Percentiles rank a stretch among this genome's conserved stretches.
phyloP scores from a whole-genome alignment of 352 stramenopile species.

The Globisporangium lucens region DNA sequence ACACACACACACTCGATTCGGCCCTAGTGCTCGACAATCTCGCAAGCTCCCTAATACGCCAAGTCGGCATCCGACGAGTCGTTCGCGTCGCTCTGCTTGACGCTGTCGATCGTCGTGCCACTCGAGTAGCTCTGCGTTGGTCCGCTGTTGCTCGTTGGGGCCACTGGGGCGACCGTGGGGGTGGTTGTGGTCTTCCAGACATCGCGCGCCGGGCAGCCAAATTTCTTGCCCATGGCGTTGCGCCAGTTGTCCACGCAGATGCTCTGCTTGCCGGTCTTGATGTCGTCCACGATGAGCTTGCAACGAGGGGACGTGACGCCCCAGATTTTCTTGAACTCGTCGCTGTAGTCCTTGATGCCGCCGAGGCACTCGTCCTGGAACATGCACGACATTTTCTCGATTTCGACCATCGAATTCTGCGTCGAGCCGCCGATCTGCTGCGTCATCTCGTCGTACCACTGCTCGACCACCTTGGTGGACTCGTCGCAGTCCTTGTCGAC shows the following conservation, averaged over 20 bases:
- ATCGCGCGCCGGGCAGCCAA: neutral
- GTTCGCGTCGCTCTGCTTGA: neutral
- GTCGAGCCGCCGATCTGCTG: constrained; percentile 29
- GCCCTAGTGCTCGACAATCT: too few relatives aligned
- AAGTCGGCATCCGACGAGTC: neutral
- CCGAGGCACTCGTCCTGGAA: constrained; percentile 51
- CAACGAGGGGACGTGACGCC: constrained; percentile 10
- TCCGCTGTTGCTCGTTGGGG: neutral
- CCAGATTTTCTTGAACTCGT: constrained; percentile 45
- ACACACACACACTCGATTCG: too few relatives aligned
- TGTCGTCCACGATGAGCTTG: neutral
- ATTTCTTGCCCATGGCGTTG: neutral
- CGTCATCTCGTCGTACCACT: constrained; percentile 40
- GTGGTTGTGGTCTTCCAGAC: neutral
- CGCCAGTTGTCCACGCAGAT: neutral
- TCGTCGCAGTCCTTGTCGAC: constrained; percentile 18
- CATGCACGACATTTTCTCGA: constrained; percentile 54
- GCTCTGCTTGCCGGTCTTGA: neutral
- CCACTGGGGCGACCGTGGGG: neutral
- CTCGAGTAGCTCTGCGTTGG: neutral
- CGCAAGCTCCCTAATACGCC: neutral
- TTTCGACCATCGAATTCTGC: constrained; percentile 33
- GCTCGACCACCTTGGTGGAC: constrained; percentile 26
- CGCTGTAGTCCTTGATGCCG: constrained; percentile 35
- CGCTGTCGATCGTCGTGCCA: neutral